Evolutionary conservation across 306 rosid species (phyloP).

Genomic region (Ormosia emarginata): DNA sequence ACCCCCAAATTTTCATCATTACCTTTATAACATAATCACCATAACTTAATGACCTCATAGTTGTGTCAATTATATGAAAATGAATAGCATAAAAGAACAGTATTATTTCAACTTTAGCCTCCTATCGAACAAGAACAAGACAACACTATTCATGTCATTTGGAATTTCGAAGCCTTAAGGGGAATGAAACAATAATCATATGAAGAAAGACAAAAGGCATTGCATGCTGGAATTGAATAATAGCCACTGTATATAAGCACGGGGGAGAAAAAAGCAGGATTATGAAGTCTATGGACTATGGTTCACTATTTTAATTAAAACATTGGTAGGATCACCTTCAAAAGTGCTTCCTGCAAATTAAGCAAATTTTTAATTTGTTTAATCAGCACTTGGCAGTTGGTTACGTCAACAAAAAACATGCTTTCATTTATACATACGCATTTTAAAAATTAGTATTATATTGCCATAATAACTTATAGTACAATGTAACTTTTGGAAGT

Average conservation of each 20-base stretch:
- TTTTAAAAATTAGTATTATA: not conserved
- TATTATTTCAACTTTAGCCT: constrained; percentile 19
- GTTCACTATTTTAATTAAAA: not conserved
- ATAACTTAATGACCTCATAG: constrained; percentile 27
- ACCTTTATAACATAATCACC: constrained; percentile 21
- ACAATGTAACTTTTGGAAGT: not conserved
- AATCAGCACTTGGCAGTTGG: constrained; percentile 22
- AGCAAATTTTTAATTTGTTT: not conserved
- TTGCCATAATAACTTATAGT: not conserved
- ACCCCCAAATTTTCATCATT: constrained; percentile 11
- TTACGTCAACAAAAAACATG: constrained; percentile 52
- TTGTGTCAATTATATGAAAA: constrained; percentile 22
- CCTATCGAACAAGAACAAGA: constrained; percentile 11
- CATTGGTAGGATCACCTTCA: constrained; percentile 34
- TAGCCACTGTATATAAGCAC: constrained; percentile 43
- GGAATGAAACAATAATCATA: constrained; percentile 27
- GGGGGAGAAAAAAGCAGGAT: constrained; percentile 43
- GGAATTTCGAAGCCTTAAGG: constrained; percentile 48
- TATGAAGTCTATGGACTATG: constrained; percentile 5
- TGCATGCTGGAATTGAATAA: constrained; percentile 31
- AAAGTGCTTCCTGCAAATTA: constrained; percentile 32
- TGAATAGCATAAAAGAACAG: not conserved
- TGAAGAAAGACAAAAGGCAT: constrained; percentile 30
- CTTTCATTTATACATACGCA: constrained; percentile 1
- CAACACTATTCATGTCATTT: constrained; percentile 27